Base-by-base conservation (phyloP, 371 early-diverging fungal species). In the Mucor ambiguus region DNA sequence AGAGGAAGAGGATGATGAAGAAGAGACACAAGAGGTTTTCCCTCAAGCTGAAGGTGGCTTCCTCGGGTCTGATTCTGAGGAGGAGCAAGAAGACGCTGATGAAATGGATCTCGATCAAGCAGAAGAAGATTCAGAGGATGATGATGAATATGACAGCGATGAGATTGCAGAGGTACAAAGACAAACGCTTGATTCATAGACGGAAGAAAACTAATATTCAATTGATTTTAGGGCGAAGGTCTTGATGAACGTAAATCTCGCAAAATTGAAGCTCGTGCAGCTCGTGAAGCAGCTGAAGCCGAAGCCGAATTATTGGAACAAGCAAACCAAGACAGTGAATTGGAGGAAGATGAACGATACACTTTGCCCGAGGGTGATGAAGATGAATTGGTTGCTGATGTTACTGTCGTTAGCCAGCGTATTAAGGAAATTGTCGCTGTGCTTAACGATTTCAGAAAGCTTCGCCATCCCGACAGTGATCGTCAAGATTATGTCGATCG, bases 401-500 rank as follows among this genome's bases (percentile, higher is more conserved):
- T 86, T 67, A 64, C 90, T 81, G 52, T 86, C 81, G 89, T 96
- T 54, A 90, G 92, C 41, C 86, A 89, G 54, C 94, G 97, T 20
- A 95, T 98, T 58, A 90, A 93, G 70, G 96, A 98, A 60, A 87
- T 95, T 58, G 87, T 95, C 48, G 87, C 91, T 58, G 90, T 96
- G 0, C 81, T 97, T 44, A 87, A 87, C 81, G 94, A 96, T 80
- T 97, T 97, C 72, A 87, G 87, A 52, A 88, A 90, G 37, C 76
- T 94, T 68, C 85, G 91, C n/a, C 93, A 95, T 60, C 90, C 88
- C 52, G 81, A 78, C 56, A 83, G 85, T 79, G 87, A 82, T 30
- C 90, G 97, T 33, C 82, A 86, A 61, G 94, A 96, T 56, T 96
- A 96, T 72, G 82, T 95, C 48, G 88, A 88, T 52, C 95, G 93